Conservation (phyloP, 1,284 basidiomycete genomes). For the Naganishia sp. region DNA sequence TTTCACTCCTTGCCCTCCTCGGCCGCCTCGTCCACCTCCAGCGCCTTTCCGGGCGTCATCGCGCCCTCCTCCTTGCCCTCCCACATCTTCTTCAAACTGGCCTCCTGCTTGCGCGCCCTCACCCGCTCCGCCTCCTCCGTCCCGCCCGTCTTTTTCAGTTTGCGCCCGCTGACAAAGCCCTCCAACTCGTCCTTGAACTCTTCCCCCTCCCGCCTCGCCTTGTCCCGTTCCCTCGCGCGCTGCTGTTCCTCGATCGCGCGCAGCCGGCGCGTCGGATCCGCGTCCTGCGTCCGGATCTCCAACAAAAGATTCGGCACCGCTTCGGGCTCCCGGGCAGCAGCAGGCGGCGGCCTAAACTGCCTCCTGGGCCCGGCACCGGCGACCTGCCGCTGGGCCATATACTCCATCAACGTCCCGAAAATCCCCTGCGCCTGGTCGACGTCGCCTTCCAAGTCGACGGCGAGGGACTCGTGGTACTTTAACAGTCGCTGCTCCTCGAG, state of each 20-base stretch:
- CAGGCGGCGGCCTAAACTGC: slow-evolving; percentile 19
- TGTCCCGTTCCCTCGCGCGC: slow-evolving; percentile 71
- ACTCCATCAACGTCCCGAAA: slow-evolving; percentile 81
- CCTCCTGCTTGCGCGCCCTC: slow-evolving; percentile 76
- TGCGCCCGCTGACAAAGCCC: slow-evolving; percentile 79
- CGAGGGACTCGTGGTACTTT: slow-evolving; percentile 85
- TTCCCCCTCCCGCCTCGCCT: slow-evolving; percentile 61
- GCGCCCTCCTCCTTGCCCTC: slow-evolving; percentile 9
- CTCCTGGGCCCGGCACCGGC: slow-evolving; percentile 21
- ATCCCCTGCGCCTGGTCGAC: slow-evolving; percentile 83
- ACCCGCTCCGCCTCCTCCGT: slow-evolving; percentile 86
- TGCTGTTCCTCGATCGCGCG: slow-evolving; percentile 88
- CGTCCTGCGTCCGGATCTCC: slow-evolving; percentile 77
- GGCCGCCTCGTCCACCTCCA: background rate
- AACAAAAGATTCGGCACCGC: slow-evolving; percentile 67
- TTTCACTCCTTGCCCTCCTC: slow-evolving; percentile 48
- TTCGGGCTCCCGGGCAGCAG: slow-evolving; percentile 44
- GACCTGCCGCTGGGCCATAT: slow-evolving; percentile 68
- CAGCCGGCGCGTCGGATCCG: slow-evolving; percentile 75
- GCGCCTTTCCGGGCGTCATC: background rate
- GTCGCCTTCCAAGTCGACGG: slow-evolving; percentile 85
- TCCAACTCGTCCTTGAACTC: slow-evolving; percentile 78
- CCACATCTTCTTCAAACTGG: slow-evolving; percentile 85
- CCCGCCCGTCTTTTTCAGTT: slow-evolving; percentile 89
- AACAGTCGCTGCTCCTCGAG: slow-evolving; percentile 96